These are phyloP conservation scores for Cryptococcus amylolentus DNA, from an alignment of 1,284 basidiomycete genomes.

Conservation along the genomic window DNA sequence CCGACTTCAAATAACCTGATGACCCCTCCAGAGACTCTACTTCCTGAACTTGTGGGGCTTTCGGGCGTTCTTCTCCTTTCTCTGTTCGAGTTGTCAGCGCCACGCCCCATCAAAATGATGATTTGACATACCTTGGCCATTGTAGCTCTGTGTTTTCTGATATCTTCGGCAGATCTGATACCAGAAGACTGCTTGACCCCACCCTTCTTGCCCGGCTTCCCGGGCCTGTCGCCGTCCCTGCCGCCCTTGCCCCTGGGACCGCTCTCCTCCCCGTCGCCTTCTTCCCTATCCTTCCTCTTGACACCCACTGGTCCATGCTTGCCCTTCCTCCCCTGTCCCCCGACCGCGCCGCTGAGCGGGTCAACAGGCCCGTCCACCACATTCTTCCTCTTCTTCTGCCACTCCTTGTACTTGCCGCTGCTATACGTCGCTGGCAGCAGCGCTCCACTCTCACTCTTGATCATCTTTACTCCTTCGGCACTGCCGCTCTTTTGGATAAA, in stretches of 20 bases:
- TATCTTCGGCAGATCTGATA: background rate
- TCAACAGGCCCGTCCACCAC: background rate
- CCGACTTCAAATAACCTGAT: too few species aligned
- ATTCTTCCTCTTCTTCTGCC: constrained; percentile 57
- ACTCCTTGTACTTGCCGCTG: constrained; percentile 90
- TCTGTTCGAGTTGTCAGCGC: background rate
- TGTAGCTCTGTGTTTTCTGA: background rate
- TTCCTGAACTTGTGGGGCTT: background rate
- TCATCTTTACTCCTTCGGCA: constrained; percentile 90
- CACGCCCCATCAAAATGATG: too few species aligned
- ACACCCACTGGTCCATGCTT: background rate
- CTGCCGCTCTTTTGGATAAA: constrained; percentile 75
- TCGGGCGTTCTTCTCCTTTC: constrained; percentile 13
- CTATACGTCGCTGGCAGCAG: constrained; percentile 91
- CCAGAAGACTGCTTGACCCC: constrained; percentile 2
- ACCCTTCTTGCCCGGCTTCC: background rate
- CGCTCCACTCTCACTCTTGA: constrained; percentile 87
- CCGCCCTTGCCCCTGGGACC: constrained; percentile 1
- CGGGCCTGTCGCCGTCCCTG: background rate
- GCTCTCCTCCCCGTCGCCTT: background rate
- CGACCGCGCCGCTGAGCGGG: background rate
- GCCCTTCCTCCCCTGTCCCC: background rate
- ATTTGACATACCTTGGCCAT: constrained; percentile 2
- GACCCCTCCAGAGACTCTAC: background rate
- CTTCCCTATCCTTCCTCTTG: background rate